Percentiles rank a stretch among this genome's conserved stretches.
These are phyloP conservation scores for Neonectria magnoliae DNA, from an alignment of 2,329 filamentous ascomycete species.

Conservation along the genomic window DNA sequence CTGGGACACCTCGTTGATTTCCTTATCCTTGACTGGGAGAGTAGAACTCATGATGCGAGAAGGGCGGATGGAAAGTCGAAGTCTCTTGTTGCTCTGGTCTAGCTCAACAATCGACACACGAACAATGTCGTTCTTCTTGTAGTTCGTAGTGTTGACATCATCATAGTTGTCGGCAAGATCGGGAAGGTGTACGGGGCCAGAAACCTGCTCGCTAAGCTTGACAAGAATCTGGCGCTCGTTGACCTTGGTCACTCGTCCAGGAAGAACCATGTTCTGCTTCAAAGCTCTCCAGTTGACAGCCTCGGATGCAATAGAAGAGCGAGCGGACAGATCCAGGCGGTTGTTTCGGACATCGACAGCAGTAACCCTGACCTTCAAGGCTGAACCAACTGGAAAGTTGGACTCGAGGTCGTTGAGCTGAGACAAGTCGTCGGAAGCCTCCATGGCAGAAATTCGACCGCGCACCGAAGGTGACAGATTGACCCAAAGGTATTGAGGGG, in stretches of 20 bases:
- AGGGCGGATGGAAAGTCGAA: slow-evolving; percentile 83
- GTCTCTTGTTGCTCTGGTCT: slow-evolving; percentile 84
- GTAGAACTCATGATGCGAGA: slow-evolving; percentile 91
- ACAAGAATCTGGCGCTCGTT: slow-evolving; percentile 86
- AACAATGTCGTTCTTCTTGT: slow-evolving; percentile 86
- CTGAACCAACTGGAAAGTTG: slow-evolving; percentile 91
- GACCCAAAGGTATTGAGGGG: slow-evolving; percentile 84
- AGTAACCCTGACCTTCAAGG: slow-evolving; percentile 81
- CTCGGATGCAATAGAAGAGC: slow-evolving; percentile 60
- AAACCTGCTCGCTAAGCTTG: slow-evolving; percentile 82
- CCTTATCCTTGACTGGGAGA: slow-evolving; percentile 80
- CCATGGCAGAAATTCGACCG: slow-evolving; percentile 82
- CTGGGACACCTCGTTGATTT: slow-evolving; percentile 77
- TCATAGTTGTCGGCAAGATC: slow-evolving; percentile 90
- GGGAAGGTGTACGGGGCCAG: slow-evolving; percentile 81
- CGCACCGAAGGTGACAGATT: slow-evolving; percentile 89
- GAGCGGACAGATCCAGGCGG: slow-evolving; percentile 84
- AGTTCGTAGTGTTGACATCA: slow-evolving; percentile 77
- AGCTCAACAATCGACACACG: slow-evolving; percentile 86
- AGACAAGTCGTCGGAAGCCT: slow-evolving; percentile 87
- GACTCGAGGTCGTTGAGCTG: slow-evolving; percentile 77
- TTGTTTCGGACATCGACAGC: slow-evolving; percentile 77
- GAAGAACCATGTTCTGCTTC: slow-evolving; percentile 81
- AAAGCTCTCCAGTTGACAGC: slow-evolving; percentile 75
- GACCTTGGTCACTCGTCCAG: slow-evolving; percentile 85